Evolutionary conservation across 2,329 filamentous ascomycete species (phyloP), one percentile per base, ranked within the genome.

Genomic region (Cryphonectria carpinicola): DNA sequence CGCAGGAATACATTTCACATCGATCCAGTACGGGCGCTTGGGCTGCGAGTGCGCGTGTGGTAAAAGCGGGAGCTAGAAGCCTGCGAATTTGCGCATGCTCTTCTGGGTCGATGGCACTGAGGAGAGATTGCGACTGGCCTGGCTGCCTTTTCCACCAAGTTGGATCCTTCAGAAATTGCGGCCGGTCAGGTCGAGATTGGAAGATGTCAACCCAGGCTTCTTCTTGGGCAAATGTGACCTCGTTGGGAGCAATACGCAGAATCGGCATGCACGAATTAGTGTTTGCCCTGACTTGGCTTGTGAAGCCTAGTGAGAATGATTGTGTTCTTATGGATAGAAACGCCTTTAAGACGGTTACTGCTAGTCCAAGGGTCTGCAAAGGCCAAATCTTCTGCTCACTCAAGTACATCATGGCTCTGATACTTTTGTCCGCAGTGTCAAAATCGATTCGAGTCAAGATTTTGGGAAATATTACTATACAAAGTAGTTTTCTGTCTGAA

Each of bases 91-190:
- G 73, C 0, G 72, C 67, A 63, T 79, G 77, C 1, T 67, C 39
- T 2, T 75, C 72, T 0, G 75, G 73, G 7, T 78, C 65, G n/a
- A 79, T 77, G 8, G 76, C 77, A 62, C 71, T 79, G 8, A 78
- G 64, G 0, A 80, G 32, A 3, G 73, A 75, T 3, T 73, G 65
- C 0, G 76, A 72, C 39, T 67, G 64, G 3, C 74, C 75, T 0
- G 77, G 77, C n/a, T 75, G 75, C 4, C 52, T 54, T 11, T 68
- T 64, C 77, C 77, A 79, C 76, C 77, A 79, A 2, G 74, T 68
- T 5, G 74, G 76, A 60, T 79, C 76, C 46, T 78, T 79, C 0
- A 76, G 68, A 54, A 77, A 78, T 11, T 72, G 72, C n/a, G 68
- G 70, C 22, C 61, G 68, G 7, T 65, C 61, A 10, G 66, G 6